phyloP scores from a whole-genome alignment of 345 rosid genomes.

The Chamaenerion angustifolium region DNA sequence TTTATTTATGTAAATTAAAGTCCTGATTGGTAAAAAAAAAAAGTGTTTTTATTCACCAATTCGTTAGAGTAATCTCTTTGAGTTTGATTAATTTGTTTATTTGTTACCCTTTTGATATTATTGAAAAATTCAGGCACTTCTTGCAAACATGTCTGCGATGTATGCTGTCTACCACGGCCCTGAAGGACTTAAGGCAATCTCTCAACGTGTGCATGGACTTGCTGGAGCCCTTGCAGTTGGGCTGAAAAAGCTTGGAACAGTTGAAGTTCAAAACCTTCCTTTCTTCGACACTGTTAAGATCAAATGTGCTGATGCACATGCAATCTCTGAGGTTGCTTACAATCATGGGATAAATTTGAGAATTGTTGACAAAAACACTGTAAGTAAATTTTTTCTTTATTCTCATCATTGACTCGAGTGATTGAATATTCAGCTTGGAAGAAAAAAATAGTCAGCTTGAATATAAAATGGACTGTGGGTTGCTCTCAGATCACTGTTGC shows the following conservation, averaged over 20 bases:
- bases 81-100: neutral
- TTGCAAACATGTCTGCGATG: conserved; percentile 99
- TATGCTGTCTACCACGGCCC: conserved; percentile 98
- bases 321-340: conserved; percentile 63
- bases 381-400: conserved; percentile 22
- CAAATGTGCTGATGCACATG: conserved; percentile 68
- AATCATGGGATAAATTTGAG: conserved; percentile 71
- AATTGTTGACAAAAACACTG: conserved; percentile 64
- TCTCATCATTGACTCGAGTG: neutral
- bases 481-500: conserved; percentile 68
- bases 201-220: conserved; percentile 88
- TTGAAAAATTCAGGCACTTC: conserved; percentile 55
- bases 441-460: neutral
- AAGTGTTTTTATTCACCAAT: neutral
- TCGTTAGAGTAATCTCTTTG: neutral
- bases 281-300: conserved; percentile 94
- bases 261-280: conserved; percentile 74
- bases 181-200: conserved; percentile 66
- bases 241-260: conserved; percentile 75
- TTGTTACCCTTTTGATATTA: conserved; percentile 5
- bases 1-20: too few species aligned
- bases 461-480: conserved; percentile 11
- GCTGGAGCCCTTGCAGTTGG: conserved; percentile 81
- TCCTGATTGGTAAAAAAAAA: neutral
- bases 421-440: conserved; percentile 1